phyloP scores from a whole-genome alignment of 495 filamentous ascomycete genomes.

The Filosporella fistucella region DNA sequence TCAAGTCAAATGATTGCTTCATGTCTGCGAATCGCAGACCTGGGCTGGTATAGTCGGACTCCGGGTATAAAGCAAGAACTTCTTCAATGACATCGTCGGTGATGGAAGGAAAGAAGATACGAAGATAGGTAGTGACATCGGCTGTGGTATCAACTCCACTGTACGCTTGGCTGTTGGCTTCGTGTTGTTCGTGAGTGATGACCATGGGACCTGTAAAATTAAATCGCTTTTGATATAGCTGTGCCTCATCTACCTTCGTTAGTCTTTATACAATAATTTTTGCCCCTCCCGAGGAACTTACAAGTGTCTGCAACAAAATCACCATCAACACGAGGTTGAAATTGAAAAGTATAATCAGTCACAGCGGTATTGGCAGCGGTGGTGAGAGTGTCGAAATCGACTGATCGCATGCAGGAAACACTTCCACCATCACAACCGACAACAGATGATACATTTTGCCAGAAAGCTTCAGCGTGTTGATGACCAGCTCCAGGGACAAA shows the following conservation, averaged over 20 bases:
- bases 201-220: constrained; percentile 32
- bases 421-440: constrained; percentile 29
- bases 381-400: constrained; percentile 27
- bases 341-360: constrained; percentile 28
- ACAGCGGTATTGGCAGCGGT: constrained; percentile 22
- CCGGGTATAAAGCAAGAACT: constrained; percentile 26
- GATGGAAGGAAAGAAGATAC: constrained; percentile 31
- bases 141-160: constrained; percentile 28
- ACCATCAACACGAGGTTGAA: constrained; percentile 34
- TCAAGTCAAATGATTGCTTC: constrained; percentile 31
- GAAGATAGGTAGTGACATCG: constrained; percentile 26
- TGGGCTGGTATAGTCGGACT: constrained; percentile 28
- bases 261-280: too few relatives aligned
- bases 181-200: constrained; percentile 30
- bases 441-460: constrained; percentile 31
- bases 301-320: constrained; percentile 33
- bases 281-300: too few relatives aligned
- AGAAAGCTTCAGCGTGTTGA: constrained; percentile 18
- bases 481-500: constrained; percentile 21
- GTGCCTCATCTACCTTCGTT: constrained; percentile 26
- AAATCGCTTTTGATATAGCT: constrained; percentile 34
- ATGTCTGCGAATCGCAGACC: constrained; percentile 31
- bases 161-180: constrained; percentile 27
- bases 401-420: constrained; percentile 27
- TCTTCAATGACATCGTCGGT: constrained; percentile 27